A percentile compares a stretch with the other conserved stretches of the same genome.
Conservation (phyloP, 1,139 yeast genomes). For the Candida dubliniensis region DNA sequence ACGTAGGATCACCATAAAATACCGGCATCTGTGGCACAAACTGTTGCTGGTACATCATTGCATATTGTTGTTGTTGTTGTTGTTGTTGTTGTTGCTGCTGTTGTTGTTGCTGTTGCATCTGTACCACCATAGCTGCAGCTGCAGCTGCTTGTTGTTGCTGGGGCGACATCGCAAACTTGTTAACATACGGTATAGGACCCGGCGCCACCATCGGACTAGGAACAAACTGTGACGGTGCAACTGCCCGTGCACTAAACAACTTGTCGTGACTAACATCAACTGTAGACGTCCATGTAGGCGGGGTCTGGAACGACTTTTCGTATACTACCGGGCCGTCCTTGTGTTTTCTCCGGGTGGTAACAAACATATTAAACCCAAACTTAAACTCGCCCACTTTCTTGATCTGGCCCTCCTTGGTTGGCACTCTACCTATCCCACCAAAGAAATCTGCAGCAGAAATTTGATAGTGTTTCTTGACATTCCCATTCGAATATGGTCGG, state of each 20-base stretch:
- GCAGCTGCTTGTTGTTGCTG: slow-evolving; percentile 28
- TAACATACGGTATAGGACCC: slow-evolving; percentile 16
- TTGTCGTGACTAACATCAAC: slow-evolving; percentile 53
- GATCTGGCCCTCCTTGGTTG: slow-evolving; percentile 43
- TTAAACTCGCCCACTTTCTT: slow-evolving; percentile 39
- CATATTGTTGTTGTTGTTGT: slow-evolving; percentile 22
- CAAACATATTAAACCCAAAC: slow-evolving; percentile 59
- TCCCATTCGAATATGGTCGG: slow-evolving; percentile 20
- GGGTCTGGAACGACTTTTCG: slow-evolving; percentile 69
- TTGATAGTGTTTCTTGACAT: slow-evolving; percentile 40
- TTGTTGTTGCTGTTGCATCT: slow-evolving; percentile 40
- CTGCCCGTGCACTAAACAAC: slow-evolving; percentile 37
- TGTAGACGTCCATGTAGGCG: slow-evolving; percentile 78
- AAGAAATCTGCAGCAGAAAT: slow-evolving; percentile 48
- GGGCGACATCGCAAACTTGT: slow-evolving; percentile 25
- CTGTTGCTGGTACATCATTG: slow-evolving; percentile 41
- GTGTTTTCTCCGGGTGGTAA: slow-evolving; percentile 36
- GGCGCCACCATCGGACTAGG: slow-evolving; percentile 35
- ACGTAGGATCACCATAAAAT: slow-evolving; percentile 30
- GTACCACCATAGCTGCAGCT: slow-evolving; percentile 35
- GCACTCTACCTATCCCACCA: slow-evolving; percentile 49
- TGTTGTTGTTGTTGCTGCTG: slow-evolving; percentile 35
- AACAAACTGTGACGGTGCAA: slow-evolving; percentile 28
- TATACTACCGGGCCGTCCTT: slow-evolving; percentile 25
- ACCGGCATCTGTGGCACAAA: slow-evolving; percentile 22